phyloP scores from a whole-genome alignment of 2,329 filamentous ascomycete species.

The Pseudogymnoascus sp. region DNA sequence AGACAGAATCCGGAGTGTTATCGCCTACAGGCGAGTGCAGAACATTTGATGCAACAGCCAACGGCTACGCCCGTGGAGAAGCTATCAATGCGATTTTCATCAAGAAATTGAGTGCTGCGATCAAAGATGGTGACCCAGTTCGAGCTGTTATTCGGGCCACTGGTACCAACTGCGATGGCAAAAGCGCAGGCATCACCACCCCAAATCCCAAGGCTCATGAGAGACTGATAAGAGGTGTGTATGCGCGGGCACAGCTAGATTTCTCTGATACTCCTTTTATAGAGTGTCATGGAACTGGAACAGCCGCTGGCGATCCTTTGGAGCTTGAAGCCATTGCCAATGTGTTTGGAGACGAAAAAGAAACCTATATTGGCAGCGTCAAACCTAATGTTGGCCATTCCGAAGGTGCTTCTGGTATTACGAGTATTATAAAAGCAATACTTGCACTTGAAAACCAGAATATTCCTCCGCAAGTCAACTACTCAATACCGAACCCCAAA shows the following conservation, averaged over 20 bases:
- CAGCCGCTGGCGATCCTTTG: conserved; percentile 14
- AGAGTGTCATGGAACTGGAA: conserved; percentile 12
- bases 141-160: conserved; percentile 36
- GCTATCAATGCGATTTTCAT: conserved; percentile 35
- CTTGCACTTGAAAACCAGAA: conserved; percentile 26
- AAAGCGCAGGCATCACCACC: conserved; percentile 36
- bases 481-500: conserved; percentile 25
- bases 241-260: conserved; percentile 18
- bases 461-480: conserved; percentile 26
- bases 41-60: conserved; percentile 33
- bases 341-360: conserved; percentile 18
- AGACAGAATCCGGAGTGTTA: conserved; percentile 25
- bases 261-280: conserved; percentile 13
- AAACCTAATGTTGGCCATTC: conserved; percentile 23
- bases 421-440: conserved; percentile 20
- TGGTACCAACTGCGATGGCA: conserved; percentile 38
- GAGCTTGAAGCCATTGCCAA: conserved; percentile 14
- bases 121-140: conserved; percentile 36
- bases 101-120: conserved; percentile 35
- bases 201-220: conserved; percentile 34
- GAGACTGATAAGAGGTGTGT: conserved; percentile 27
- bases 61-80: conserved; percentile 42
- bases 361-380: conserved; percentile 9
- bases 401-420: conserved; percentile 20
- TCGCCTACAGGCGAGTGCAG: conserved; percentile 27